Evolutionary conservation across 106 monocot genomes (phyloP), one percentile per base, ranked within the genome.

Genomic region (Narthecium ossifragum): DNA sequence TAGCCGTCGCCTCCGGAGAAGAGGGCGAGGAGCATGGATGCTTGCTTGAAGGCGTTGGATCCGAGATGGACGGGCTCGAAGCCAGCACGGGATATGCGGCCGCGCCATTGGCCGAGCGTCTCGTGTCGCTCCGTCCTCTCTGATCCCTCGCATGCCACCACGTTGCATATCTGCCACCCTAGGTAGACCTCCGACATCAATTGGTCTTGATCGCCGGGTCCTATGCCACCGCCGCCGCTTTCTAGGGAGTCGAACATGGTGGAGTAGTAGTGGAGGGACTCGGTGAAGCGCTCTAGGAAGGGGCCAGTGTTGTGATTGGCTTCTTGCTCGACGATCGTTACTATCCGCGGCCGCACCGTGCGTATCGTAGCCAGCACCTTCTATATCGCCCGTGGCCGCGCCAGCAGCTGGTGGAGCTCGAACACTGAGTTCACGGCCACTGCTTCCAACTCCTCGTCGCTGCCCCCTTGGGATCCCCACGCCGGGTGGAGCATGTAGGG

Each of bases 221-320:
- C 27, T 52, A 32, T 45, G 73, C 34, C 29, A 8, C 53, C 60
- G 2, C 37, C 70, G 25, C 70, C 74, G 59, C 81, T 76, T 52
- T 89, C 93, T 45, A 93, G 62, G 11, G 88, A 93, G 59, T 93
- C 93, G 61, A 93, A 94, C 94, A 94, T 89, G 57, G 85, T 86
- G 4, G 89, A 93, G 63, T 94, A 94, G 70, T 94, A 94, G 75
- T 96, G 94, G 47, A 90, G 66, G 14, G 92, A 74, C 62, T 87
- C 87, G 13, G 71, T 84, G 73, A 87, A 87, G 31, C 92, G 72
- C 5, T 78, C 94, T 26, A 75, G 5, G 56, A 90, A 90, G 8
- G 75, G 51, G 4, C 80, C 80, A 4, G 57, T 18, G 78, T 94
- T 94, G 80, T 94, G 89, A 75, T 78, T 83, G 25, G 89, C 82